Conservation (phyloP, 176 grass and related monocot species). For the Thalia dealbata region DNA sequence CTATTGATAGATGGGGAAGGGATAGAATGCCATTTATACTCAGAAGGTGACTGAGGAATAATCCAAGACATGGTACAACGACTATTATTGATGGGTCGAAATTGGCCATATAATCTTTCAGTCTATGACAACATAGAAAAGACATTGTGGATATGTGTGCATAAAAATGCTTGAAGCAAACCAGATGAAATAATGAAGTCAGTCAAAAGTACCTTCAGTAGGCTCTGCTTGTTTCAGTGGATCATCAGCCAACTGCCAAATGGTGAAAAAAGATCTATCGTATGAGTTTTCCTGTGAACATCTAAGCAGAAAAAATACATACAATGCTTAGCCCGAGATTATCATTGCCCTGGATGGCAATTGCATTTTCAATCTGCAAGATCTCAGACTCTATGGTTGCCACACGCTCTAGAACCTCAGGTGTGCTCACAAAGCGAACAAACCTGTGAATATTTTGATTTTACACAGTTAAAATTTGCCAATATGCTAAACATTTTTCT, state of each 20-base stretch:
- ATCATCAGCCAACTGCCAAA: constrained; percentile 50
- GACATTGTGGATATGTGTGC: background rate
- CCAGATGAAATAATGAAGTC: background rate
- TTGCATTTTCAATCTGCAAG: constrained; percentile 81
- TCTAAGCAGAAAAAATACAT: constrained; percentile 21
- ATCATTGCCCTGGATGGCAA: constrained; percentile 75
- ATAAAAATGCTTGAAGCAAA: background rate
- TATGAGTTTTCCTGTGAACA: constrained; percentile 1
- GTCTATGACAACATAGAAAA: too few species aligned
- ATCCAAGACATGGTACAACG: background rate
- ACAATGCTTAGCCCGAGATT: constrained; percentile 50
- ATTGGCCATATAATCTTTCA: too few species aligned
- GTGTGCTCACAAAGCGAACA: constrained; percentile 91
- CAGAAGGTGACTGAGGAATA: background rate
- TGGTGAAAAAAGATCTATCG: constrained; percentile 29
- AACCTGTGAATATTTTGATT: constrained; percentile 36
- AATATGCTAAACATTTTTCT: background rate
- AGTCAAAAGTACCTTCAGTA: constrained; percentile 38
- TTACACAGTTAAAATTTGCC: background rate
- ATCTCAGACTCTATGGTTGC: constrained; percentile 88
- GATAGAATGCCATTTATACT: background rate
- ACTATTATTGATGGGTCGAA: too few species aligned
- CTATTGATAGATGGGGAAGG: background rate
- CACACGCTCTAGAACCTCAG: constrained; percentile 89
- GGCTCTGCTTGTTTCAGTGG: constrained; percentile 45